Conservation (phyloP, 75 land plant species). For the Larix kaempferi region DNA sequence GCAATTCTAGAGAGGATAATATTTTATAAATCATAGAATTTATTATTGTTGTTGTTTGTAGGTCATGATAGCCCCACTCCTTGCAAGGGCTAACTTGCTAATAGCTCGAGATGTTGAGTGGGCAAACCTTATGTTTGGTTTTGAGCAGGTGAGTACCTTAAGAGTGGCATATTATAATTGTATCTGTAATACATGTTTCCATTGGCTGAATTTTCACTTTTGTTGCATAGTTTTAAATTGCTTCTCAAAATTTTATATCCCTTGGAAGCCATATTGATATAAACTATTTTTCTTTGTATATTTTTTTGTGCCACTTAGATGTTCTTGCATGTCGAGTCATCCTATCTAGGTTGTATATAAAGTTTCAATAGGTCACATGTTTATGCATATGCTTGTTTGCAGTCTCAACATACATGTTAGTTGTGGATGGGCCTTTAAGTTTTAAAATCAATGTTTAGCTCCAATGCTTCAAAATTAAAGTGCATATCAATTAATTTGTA, state of each 20-base stretch:
- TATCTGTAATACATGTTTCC: background rate
- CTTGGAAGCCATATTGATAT: background rate
- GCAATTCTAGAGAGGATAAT: background rate
- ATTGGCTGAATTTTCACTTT: background rate
- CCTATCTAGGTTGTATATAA: background rate
- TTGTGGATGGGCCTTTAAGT: background rate
- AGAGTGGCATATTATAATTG: background rate
- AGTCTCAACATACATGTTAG: background rate
- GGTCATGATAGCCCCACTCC: constrained; percentile 74
- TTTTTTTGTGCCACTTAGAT: background rate
- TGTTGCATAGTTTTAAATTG: background rate
- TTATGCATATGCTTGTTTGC: background rate
- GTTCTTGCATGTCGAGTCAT: background rate
- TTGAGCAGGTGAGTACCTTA: constrained; percentile 76
- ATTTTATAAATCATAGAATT: background rate
- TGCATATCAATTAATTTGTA: background rate
- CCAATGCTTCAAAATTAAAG: background rate
- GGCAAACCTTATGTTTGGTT: constrained; percentile 92
- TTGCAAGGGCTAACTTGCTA: constrained; percentile 80
- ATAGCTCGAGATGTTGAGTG: constrained; percentile 94
- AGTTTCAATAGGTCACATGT: background rate
- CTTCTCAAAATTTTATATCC: background rate
- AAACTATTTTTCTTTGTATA: background rate
- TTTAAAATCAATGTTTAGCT: background rate
- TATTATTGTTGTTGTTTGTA: constrained; percentile 16